Evolutionary conservation across 441 rosid species (phyloP).

Genomic region (Populus hybrid): DNA sequence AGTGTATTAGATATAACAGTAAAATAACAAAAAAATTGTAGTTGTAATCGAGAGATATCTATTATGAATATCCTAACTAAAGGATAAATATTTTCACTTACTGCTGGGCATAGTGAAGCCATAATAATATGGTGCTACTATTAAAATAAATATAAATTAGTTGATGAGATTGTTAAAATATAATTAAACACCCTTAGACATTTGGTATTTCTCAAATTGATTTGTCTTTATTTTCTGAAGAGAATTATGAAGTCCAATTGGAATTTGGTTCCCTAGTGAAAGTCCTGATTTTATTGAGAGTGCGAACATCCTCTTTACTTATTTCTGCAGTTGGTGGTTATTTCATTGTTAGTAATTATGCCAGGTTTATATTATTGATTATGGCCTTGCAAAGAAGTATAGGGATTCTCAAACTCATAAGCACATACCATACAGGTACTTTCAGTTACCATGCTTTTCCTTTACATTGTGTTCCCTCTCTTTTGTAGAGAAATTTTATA

Average conservation of each 20-base stretch:
- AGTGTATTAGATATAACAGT: no score
- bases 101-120: neutral
- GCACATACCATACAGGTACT: conserved; percentile 93
- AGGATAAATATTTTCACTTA: neutral
- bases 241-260: neutral
- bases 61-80: neutral
- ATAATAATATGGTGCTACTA: neutral
- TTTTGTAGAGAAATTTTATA: neutral
- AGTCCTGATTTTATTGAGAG: neutral
- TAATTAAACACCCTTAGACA: neutral
- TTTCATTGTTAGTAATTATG: conserved; percentile 1
- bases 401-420: conserved; percentile 97
- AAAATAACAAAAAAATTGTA: neutral
- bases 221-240: neutral
- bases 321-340: neutral
- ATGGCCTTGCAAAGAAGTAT: conserved; percentile 96
- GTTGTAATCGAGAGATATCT: neutral
- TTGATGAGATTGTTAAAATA: neutral
- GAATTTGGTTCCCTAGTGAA: neutral
- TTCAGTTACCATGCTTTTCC: neutral
- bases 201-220: neutral
- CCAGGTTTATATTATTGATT: conserved; percentile 92
- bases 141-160: neutral
- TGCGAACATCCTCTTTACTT: conserved; percentile 2
- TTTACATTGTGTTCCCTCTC: neutral